phyloP scores from a whole-genome alignment of 352 stramenopile genomes.

The Phytophthora palmivora region DNA sequence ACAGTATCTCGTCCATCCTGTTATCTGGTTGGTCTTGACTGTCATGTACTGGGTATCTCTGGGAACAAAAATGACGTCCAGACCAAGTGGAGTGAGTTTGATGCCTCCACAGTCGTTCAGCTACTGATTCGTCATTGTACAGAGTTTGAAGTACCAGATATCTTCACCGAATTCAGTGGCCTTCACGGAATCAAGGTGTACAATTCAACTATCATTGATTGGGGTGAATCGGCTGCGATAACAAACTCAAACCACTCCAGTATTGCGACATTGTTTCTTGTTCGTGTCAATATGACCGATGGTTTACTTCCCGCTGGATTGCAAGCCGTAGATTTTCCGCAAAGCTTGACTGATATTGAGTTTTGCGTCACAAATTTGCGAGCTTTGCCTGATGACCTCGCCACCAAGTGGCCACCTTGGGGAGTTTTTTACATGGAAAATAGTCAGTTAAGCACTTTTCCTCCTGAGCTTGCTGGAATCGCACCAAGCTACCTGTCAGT shows the following conservation, averaged over 20 bases:
- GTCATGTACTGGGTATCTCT: slow-evolving; percentile 3
- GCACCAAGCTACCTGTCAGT: slow-evolving; percentile 29
- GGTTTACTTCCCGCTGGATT: slow-evolving; percentile 37
- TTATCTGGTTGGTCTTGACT: slow-evolving; percentile 40
- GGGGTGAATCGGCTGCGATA: slow-evolving; percentile 32
- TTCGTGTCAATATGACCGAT: slow-evolving; percentile 43
- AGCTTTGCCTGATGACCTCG: slow-evolving; percentile 33
- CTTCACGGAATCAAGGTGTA: slow-evolving; percentile 45
- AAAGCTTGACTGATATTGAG: slow-evolving; percentile 40
- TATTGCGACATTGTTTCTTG: slow-evolving; percentile 37
- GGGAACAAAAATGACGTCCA: slow-evolving; percentile 5
- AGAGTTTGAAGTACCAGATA: slow-evolving; percentile 7
- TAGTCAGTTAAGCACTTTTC: slow-evolving; percentile 18
- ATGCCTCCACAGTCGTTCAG: slow-evolving; percentile 17
- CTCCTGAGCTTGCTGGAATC: slow-evolving; percentile 18
- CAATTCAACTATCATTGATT: slow-evolving; percentile 42
- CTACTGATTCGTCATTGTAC: slow-evolving; percentile 6
- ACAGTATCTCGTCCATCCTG: slow-evolving; percentile 33
- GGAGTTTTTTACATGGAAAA: slow-evolving; percentile 27
- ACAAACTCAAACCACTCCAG: slow-evolving; percentile 16
- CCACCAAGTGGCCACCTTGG: slow-evolving; percentile 35
- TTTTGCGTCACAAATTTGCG: slow-evolving; percentile 45
- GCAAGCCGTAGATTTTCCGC: slow-evolving; percentile 35
- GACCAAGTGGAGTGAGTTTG: slow-evolving; percentile 17
- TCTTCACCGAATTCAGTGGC: slow-evolving; percentile 27